Conservation (phyloP, 2,329 filamentous ascomycete genomes). For the Saccharata proteae region DNA sequence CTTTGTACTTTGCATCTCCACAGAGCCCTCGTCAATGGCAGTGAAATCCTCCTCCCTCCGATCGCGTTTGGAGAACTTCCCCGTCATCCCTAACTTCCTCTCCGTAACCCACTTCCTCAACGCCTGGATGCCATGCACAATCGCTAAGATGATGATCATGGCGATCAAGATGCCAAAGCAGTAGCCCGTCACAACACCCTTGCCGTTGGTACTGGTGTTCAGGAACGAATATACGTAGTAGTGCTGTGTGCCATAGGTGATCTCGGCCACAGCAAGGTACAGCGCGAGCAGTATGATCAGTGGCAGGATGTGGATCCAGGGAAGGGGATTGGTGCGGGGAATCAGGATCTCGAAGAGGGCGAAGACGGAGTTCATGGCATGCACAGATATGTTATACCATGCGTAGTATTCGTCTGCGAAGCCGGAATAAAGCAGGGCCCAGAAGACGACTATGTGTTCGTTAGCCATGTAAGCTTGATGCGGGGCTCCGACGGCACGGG, state of each 20-base stretch:
- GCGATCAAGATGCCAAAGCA: slow-evolving; percentile 38
- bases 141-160: slow-evolving; percentile 27
- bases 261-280: slow-evolving; percentile 63
- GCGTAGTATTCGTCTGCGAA: slow-evolving; percentile 24
- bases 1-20: no score
- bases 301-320: slow-evolving; percentile 54
- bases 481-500: background rate
- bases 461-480: background rate
- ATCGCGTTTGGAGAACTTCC: no score
- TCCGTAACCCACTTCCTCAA: slow-evolving; percentile 32
- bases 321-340: slow-evolving; percentile 50
- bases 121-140: slow-evolving; percentile 29
- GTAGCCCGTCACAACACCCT: slow-evolving; percentile 50
- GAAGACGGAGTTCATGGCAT: slow-evolving; percentile 61
- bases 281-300: slow-evolving; percentile 57
- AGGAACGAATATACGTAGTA: slow-evolving; percentile 74
- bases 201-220: slow-evolving; percentile 39
- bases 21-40: no score
- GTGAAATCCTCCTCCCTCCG: no score
- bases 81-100: slow-evolving; percentile 28
- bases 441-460: slow-evolving; percentile 26
- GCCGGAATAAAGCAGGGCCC: slow-evolving; percentile 25
- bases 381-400: slow-evolving; percentile 57
- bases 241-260: slow-evolving; percentile 56
- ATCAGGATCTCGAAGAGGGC: slow-evolving; percentile 65